These are phyloP conservation scores for Agaricus blazei DNA, from an alignment of 768 basidiomycete genomes.

Conservation along the genomic window DNA sequence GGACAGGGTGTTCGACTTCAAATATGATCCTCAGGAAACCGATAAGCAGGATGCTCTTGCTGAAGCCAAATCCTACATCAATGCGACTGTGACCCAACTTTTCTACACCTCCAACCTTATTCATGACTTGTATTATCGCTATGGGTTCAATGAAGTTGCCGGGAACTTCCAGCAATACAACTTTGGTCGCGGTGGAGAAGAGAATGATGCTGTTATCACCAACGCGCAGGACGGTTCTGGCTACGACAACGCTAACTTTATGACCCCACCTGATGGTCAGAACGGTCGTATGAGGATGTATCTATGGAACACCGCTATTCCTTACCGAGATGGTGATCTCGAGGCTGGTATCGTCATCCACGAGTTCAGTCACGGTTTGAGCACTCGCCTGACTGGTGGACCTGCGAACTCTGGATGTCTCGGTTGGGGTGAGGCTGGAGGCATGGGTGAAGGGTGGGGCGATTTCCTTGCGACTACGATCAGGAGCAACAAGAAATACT, in stretches of 20 bases:
- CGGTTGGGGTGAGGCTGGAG: constrained; percentile 93
- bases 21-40: constrained; percentile 65
- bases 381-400: constrained; percentile 92
- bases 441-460: constrained; percentile 99
- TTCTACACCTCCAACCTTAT: constrained; percentile 84
- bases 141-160: constrained; percentile 82
- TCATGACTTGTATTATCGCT: constrained; percentile 80
- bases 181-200: constrained; percentile 84
- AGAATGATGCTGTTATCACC: constrained; percentile 86
- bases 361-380: constrained; percentile 83
- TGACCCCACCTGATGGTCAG: constrained; percentile 80
- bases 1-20: constrained; percentile 59
- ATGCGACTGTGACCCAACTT: constrained; percentile 80
- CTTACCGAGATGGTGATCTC: constrained; percentile 91
- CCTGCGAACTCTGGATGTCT: constrained; percentile 90
- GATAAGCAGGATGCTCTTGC: constrained; percentile 51
- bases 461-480: constrained; percentile 88
- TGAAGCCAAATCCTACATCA: constrained; percentile 80
- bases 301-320: constrained; percentile 87
- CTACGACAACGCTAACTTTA: constrained; percentile 90
- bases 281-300: constrained; percentile 96
- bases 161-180: constrained; percentile 99
- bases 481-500: constrained; percentile 68
- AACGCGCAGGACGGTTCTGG: constrained; percentile 96
- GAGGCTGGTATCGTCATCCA: constrained; percentile 98